Percentiles rank a stretch among this genome's conserved stretches.
Conservation (phyloP, 306 rosid genomes). For the Cicer chorassanicum region DNA sequence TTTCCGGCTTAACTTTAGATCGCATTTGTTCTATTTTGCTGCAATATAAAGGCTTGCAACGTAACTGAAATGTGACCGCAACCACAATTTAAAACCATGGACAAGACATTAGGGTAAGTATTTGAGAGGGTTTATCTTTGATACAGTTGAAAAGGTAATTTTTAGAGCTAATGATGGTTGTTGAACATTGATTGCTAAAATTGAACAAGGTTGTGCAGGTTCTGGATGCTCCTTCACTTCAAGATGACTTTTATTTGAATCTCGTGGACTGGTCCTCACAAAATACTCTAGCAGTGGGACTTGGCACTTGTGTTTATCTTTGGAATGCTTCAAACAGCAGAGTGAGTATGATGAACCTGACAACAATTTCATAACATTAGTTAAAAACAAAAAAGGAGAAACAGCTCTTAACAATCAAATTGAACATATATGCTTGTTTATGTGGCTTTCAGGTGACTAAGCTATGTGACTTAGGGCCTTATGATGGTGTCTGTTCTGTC, state of each 20-base stretch:
- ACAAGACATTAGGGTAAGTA: not conserved
- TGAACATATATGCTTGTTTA: not conserved
- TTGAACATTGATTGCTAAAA: constrained; percentile 34
- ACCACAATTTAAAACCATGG: too few relatives aligned
- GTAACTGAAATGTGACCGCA: too few relatives aligned
- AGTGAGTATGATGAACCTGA: constrained; percentile 50
- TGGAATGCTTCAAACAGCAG: constrained; percentile 98
- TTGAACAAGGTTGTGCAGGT: constrained; percentile 59
- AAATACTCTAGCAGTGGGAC: constrained; percentile 90
- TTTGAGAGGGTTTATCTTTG: not conserved
- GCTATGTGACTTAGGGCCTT: constrained; percentile 93
- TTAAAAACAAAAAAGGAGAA: not conserved
- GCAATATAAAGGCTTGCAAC: too few relatives aligned
- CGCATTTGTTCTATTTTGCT: too few relatives aligned
- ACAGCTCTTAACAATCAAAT: not conserved
- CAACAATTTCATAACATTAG: not conserved
- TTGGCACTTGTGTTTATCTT: constrained; percentile 92
- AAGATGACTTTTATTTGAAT: constrained; percentile 97
- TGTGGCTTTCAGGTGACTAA: constrained; percentile 76
- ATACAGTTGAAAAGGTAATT: not conserved
- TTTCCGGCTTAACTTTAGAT: too few relatives aligned
- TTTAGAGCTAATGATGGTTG: constrained; percentile 2
- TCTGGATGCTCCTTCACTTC: constrained; percentile 98
- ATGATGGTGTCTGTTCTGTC: constrained; percentile 94
- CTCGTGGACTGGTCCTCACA: constrained; percentile 99